Evolutionary conservation across 2,329 filamentous ascomycete genomes (phyloP), one percentile per base, ranked within the genome.

Genomic region (Kalaharituber pfeilii): DNA sequence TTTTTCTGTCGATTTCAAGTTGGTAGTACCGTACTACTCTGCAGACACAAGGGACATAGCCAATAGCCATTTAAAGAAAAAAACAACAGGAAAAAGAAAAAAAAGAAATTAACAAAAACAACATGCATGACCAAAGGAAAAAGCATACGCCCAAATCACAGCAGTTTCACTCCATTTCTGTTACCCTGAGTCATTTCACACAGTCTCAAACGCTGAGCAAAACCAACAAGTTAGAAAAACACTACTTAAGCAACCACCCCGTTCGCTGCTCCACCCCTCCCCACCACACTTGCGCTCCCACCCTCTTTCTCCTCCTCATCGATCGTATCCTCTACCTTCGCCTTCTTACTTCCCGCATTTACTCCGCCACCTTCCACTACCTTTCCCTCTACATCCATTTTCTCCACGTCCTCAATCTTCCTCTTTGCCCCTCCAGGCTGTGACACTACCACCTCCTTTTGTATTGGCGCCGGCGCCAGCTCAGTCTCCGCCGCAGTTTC

Each of bases 321-420:
- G 25, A 28, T 11, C 9, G 13, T 30, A 11, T 50, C 47, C 25
- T 50, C 47, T 3, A 50, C 47, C 47, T 30, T 50, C 5, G 47
- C 24, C 47, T 50, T 50, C 47, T 50, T 50, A 13, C 13, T 5
- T 5, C 42, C 42, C 5, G 42, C 47, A 15, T 9, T 15, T 22
- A 3, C 6, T 15, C 6, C 24, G 7, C 2, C 27, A 11, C 13
- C 26, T 28, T 15, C 18, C 44, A 26, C 24, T 2, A 50, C 47
- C 27, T 22, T 5, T 7, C 47, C 47, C 6, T 28, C 26, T 13
- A 29, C 25, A 30, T 50, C 47, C 42, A 18, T 13, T 22, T 18
- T 47, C 42, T 47, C 42, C 24, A 47, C 42, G 30, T 50, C 47
- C 3, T 50, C 47, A 15, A 30, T 8, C 26, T 50, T 50, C 26